phyloP scores from a whole-genome alignment of 306 rosid species.

The Cyamopsis tetragonoloba region DNA sequence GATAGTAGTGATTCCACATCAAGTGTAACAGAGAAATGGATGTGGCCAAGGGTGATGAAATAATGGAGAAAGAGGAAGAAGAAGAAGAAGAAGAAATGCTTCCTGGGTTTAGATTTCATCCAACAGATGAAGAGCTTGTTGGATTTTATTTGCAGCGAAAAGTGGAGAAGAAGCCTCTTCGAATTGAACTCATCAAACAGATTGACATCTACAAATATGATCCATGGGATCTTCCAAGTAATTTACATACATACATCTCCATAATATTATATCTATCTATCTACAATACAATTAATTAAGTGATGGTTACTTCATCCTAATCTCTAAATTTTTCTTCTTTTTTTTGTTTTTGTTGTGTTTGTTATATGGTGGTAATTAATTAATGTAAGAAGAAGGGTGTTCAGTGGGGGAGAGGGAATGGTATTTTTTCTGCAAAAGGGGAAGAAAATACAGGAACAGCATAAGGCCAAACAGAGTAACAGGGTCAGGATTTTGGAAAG shows the following conservation, averaged over 20 bases:
- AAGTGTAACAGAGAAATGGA: constrained; percentile 33
- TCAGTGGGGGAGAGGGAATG: constrained; percentile 56
- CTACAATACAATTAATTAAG: too few species aligned
- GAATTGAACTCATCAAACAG: constrained; percentile 80
- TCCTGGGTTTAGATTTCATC: constrained; percentile 93
- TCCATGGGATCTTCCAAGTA: constrained; percentile 99
- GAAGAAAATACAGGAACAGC: constrained; percentile 82
- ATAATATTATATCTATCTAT: too few species aligned
- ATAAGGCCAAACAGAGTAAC: constrained; percentile 78
- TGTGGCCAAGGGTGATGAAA: constrained; percentile 20
- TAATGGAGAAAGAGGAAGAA: too few species aligned
- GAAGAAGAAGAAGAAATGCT: constrained; percentile 48
- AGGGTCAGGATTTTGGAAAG: constrained; percentile 81
- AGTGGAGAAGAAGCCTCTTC: constrained; percentile 62
- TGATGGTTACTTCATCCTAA: not conserved
- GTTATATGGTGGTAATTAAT: not conserved
- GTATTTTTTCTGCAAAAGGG: constrained; percentile 74
- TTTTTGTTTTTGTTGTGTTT: too few species aligned
- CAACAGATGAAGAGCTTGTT: constrained; percentile 92
- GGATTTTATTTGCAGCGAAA: constrained; percentile 73
- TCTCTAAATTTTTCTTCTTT: not conserved
- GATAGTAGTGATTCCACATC: not conserved
- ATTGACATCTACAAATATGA: constrained; percentile 86
- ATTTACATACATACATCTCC: too few species aligned
- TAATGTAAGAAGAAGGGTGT: constrained; percentile 38